Conservation (phyloP, 805 yeast species). For the Citeromyces matritensis region DNA sequence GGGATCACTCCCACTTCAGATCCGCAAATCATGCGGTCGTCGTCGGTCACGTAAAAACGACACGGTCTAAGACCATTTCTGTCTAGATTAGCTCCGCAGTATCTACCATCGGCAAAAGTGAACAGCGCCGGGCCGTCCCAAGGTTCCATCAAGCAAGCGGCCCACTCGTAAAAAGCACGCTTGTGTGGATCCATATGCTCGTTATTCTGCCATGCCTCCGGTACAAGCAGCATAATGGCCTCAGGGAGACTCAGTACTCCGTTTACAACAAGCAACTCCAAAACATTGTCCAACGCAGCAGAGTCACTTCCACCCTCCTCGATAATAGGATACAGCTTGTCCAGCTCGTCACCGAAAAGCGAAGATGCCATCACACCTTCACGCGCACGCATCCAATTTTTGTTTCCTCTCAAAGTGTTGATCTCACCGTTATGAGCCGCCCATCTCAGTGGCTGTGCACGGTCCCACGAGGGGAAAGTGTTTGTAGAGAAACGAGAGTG, state of each 20-base stretch:
- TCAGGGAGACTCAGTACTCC: constrained; percentile 90
- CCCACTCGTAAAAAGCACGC: constrained; percentile 97
- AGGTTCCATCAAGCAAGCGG: constrained; percentile 97
- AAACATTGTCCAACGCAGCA: constrained; percentile 92
- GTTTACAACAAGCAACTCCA: constrained; percentile 81
- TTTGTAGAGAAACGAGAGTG: constrained; percentile 97
- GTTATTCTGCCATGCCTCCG: constrained; percentile 97
- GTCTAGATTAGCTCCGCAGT: constrained; percentile 96
- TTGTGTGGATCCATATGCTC: constrained; percentile 76
- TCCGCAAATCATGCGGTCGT: constrained; percentile 92
- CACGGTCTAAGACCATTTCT: constrained; percentile 97
- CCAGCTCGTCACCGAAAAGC: constrained; percentile 83
- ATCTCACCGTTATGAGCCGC: constrained; percentile 99
- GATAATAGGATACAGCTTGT: constrained; percentile 82
- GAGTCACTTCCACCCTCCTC: constrained; percentile 99
- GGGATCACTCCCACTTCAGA: constrained; percentile 97
- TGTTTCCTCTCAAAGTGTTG: constrained; percentile 93
- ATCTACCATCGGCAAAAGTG: constrained; percentile 93
- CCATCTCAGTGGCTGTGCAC: constrained; percentile 96
- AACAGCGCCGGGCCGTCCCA: constrained; percentile 99
- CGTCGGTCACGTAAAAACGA: constrained; percentile 89
- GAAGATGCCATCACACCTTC: constrained; percentile 91
- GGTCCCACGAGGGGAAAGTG: constrained; percentile 99
- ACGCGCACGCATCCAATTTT: constrained; percentile 98
- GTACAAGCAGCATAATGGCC: constrained; percentile 93